Base-by-base conservation (phyloP, 2,329 filamentous ascomycete species). In the Onygena corvina region DNA sequence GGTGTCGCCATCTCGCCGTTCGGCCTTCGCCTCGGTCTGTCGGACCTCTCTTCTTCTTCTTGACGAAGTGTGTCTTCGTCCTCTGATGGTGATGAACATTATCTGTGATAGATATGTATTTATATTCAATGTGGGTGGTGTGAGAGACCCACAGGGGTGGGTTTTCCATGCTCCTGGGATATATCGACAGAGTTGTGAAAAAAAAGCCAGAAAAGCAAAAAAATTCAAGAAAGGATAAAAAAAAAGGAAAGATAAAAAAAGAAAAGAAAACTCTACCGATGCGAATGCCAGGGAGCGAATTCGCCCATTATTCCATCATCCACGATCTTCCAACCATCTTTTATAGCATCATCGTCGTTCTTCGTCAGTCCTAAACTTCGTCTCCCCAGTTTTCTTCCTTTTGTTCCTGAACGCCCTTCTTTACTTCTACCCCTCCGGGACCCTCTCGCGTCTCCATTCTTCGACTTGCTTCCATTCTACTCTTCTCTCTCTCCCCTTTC, bases 381-480 rank as follows among this genome's bases (percentile, higher is more conserved):
- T 18, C 34, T 40, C 35, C 42, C 35, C 47, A 40, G n/a, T 49
- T 42, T 49, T 49, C 33, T 40, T 18, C 47, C 35, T 33, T 40
- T 33, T 42, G 47, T 49, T 27, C 47, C 47, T 49, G 47, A 49
- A 40, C 18, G 29, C 36, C 36, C 47, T 46, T 35, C 25, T 34
- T 27, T 38, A 38, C 31, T 38, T 44, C 34, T 34, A 50, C 30
- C 48, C 48, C 48, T 46, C 47, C 38, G 21, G 30, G 29, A 40
- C 44, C 35, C 44, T 47, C 50, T 29, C 20, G 36, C 34, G 29
- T 36, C 49, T 42, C 52, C 34, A 61, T 50, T 49, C 21, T n/a
- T n/a, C 40, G 44, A 18, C 52, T 54, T 52, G n/a, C n/a, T n/a
- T n/a, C n/a, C n/a, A n/a, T 48, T 52, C 52, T 49, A 53, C 31